Base-by-base conservation (phyloP, 306 rosid species). In the Abrus precatorius region DNA sequence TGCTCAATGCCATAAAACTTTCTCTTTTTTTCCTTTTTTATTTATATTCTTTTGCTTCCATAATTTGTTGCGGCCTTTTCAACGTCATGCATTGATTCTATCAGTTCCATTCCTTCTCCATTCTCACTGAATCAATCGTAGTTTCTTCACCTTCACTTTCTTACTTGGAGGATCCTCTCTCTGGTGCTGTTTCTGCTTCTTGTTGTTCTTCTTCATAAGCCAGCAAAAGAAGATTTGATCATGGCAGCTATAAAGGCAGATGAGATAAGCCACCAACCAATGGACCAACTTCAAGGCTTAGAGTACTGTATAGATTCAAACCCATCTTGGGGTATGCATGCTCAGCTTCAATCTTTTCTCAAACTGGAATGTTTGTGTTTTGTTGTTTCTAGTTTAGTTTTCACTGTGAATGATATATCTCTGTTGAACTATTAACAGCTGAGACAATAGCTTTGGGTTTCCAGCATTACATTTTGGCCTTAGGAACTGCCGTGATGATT, bases 401-500 rank as follows among this genome's bases (percentile, higher is more conserved):
- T 62, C 75, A 70, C 45, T 49, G 44, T 9, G 66, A 69, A 5
- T 29, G 41, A 55, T 32, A 40, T 70, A 30, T 52, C 6, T 50
- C 53, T 86, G 11, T 56, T 84, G 20, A 36, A 59, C 71, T 82
- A 62, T 75, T 55, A 76, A 85, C 92, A 95, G 99, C 85, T 87
- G 99, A 95, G 77, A 87, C 98, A 9, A 89, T 93, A 83, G 86
- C 84, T 88, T 76, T 93, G 89, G 99, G 98, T 2, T 95, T 95
- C 69, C 99, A 95, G 87, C 99, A 95, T 86, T 93, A 95, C 88
- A 93, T 95, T 88, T 78, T 95, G 93, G 94, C 98, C 12, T 81
- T 95, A 77, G 99, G 98, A 86, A 95, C 97, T 82, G 99, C 97
- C 10, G 99, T 95, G 27, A 95, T 95, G 98, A 95, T 95, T 85